phyloP scores from a whole-genome alignment of 2,329 filamentous ascomycete genomes.

The Periconia macrospinosa region DNA sequence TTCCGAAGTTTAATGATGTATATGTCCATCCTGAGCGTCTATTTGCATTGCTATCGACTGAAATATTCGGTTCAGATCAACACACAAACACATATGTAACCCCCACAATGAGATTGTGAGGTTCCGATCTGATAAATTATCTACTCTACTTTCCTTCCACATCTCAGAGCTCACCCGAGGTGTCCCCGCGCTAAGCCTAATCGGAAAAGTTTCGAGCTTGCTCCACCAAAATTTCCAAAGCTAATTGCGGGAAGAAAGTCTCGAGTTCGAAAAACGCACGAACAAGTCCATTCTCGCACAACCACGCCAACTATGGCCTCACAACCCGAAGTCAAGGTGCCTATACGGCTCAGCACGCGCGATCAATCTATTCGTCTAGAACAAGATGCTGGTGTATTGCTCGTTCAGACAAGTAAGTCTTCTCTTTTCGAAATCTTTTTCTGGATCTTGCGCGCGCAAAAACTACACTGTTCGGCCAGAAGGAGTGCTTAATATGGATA shows the following conservation, averaged over 20 bases:
- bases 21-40: no score
- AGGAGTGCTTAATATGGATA: neutral
- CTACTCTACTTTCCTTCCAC: no score
- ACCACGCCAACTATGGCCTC: conserved; percentile 24
- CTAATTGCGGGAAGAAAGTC: conserved; percentile 8
- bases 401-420: conserved; percentile 37
- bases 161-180: conserved; percentile 9
- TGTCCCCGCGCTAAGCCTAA: conserved; percentile 28
- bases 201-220: conserved; percentile 26
- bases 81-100: no score
- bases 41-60: no score
- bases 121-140: no score
- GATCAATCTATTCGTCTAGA: conserved; percentile 35
- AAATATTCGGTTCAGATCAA: no score
- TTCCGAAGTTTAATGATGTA: no score
- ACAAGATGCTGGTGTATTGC: conserved; percentile 33
- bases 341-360: conserved; percentile 40
- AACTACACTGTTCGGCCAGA: neutral
- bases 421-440: neutral
- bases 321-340: conserved; percentile 34
- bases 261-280: neutral
- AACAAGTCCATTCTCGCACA: neutral
- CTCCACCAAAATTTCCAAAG: conserved; percentile 13
- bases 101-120: no score
- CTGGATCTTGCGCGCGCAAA: neutral